phyloP scores from a whole-genome alignment of 352 stramenopile species.

The Discostella stelligera region DNA sequence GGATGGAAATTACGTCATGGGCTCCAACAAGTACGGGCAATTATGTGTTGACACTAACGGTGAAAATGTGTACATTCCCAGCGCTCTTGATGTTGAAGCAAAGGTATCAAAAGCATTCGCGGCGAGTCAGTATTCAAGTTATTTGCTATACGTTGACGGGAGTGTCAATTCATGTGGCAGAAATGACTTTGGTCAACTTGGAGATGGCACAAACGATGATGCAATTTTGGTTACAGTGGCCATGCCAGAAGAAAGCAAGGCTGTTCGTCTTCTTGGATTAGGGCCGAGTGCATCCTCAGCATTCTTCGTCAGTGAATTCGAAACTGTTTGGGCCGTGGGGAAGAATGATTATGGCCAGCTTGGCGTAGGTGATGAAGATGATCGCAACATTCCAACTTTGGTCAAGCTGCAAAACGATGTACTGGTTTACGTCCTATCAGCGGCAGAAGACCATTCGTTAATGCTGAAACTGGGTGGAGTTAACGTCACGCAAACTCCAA shows the following conservation, averaged over 20 bases:
- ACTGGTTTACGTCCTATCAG: slow-evolving; percentile 22
- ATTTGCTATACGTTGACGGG: slow-evolving; percentile 44
- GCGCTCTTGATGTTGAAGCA: slow-evolving; percentile 25
- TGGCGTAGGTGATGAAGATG: slow-evolving; percentile 34
- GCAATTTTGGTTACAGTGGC: slow-evolving; percentile 7
- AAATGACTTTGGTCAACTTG: slow-evolving; percentile 49
- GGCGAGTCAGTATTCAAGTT: slow-evolving; percentile 31
- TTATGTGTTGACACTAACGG: slow-evolving; percentile 48
- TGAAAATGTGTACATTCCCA: slow-evolving; percentile 25
- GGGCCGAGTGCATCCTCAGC: slow-evolving; percentile 37
- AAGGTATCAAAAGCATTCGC: slow-evolving; percentile 21
- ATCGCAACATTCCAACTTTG: slow-evolving; percentile 41
- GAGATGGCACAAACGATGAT: slow-evolving; percentile 44
- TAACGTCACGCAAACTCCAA: slow-evolving; percentile 6
- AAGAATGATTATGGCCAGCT: slow-evolving; percentile 48
- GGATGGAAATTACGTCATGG: slow-evolving; percentile 41
- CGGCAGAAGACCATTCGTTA: slow-evolving; percentile 47
- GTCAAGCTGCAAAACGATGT: slow-evolving; percentile 25
- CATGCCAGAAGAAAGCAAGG: neutral
- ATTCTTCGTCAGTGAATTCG: slow-evolving; percentile 40
- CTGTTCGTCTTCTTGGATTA: slow-evolving; percentile 31
- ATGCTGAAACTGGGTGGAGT: slow-evolving; percentile 23
- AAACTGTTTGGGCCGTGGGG: slow-evolving; percentile 33
- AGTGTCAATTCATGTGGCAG: slow-evolving; percentile 41
- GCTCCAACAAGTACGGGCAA: slow-evolving; percentile 43